phyloP scores from a whole-genome alignment of 1,139 yeast genomes.

The Scheffersomyces titani region DNA sequence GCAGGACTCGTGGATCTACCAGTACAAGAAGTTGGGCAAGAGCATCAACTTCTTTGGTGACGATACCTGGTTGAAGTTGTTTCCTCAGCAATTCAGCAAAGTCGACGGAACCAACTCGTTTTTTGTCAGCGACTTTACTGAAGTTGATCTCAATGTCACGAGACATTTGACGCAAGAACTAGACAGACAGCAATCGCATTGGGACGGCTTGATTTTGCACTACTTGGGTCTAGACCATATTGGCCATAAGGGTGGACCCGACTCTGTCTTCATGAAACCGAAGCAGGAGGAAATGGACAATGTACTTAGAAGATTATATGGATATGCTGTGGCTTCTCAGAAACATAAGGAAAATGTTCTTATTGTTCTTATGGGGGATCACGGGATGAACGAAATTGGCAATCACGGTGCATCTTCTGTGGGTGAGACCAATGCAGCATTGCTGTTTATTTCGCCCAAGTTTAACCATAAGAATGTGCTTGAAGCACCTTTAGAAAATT shows the following conservation, averaged over 20 bases:
- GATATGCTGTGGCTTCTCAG: slow-evolving; percentile 20
- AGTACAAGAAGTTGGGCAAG: slow-evolving; percentile 49
- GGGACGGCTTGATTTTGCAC: slow-evolving; percentile 90
- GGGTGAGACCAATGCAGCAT: slow-evolving; percentile 89
- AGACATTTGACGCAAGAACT: slow-evolving; percentile 72
- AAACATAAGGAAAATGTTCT: slow-evolving; percentile 54
- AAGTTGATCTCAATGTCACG: slow-evolving; percentile 91
- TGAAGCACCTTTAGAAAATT: slow-evolving; percentile 37
- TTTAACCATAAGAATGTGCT: slow-evolving; percentile 31
- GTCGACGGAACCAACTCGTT: slow-evolving; percentile 91
- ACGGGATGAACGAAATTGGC: slow-evolving; percentile 93
- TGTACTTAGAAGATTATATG: slow-evolving; percentile 57
- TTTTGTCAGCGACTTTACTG: slow-evolving; percentile 91
- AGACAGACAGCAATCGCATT: slow-evolving; percentile 28
- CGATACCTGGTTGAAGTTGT: slow-evolving; percentile 94
- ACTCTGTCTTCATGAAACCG: slow-evolving; percentile 71
- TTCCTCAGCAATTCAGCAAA: slow-evolving; percentile 56
- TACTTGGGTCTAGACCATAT: slow-evolving; percentile 95
- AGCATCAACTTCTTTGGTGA: slow-evolving; percentile 86
- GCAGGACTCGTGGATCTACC: slow-evolving; percentile 88
- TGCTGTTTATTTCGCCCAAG: slow-evolving; percentile 67
- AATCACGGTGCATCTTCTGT: slow-evolving; percentile 94
- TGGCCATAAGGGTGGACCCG: slow-evolving; percentile 95
- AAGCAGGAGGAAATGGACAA: slow-evolving; percentile 87
- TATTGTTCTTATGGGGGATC: slow-evolving; percentile 85